A percentile compares a stretch with the other conserved stretches of the same genome.
Conservation (phyloP, 768 basidiomycete genomes). For the Guyanaporus albipodus region DNA sequence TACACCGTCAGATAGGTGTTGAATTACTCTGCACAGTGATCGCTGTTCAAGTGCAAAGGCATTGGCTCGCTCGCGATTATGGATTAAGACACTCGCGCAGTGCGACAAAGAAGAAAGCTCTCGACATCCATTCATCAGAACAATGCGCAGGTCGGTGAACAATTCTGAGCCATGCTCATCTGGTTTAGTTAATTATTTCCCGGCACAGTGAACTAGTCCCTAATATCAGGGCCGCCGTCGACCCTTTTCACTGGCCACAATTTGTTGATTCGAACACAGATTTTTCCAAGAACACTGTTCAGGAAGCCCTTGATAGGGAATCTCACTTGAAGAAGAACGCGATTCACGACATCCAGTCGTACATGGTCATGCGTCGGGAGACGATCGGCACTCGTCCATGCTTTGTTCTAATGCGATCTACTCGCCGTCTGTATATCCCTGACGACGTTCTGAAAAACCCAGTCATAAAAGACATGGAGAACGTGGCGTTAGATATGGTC, state of each 20-base stretch:
- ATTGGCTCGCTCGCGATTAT: conserved; percentile 16
- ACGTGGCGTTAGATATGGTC: conserved; percentile 25
- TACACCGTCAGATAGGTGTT: background rate
- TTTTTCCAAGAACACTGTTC: conserved; percentile 20
- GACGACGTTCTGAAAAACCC: conserved; percentile 21
- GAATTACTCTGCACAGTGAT: conserved; percentile 15
- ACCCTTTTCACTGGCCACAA: conserved; percentile 28
- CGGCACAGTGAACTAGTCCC: conserved; percentile 21
- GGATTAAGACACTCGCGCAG: conserved; percentile 22
- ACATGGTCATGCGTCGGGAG: conserved; percentile 28
- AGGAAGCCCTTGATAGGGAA: conserved; percentile 29
- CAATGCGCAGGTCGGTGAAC: conserved; percentile 23
- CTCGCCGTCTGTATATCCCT: conserved; percentile 23
- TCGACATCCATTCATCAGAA: conserved; percentile 23
- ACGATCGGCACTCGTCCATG: conserved; percentile 28
- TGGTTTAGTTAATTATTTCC: background rate
- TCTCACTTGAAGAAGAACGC: conserved; percentile 8
- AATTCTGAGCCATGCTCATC: no score
- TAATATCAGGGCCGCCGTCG: conserved; percentile 20
- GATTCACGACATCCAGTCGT: conserved; percentile 20
- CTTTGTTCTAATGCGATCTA: conserved; percentile 28
- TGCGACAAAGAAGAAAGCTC: conserved; percentile 12
- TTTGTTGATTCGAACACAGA: conserved; percentile 20
- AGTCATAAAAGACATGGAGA: conserved; percentile 25
- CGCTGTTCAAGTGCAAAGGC: conserved; percentile 22